phyloP scores from a whole-genome alignment of 495 filamentous ascomycete species.

The Usnea hakonensis region DNA sequence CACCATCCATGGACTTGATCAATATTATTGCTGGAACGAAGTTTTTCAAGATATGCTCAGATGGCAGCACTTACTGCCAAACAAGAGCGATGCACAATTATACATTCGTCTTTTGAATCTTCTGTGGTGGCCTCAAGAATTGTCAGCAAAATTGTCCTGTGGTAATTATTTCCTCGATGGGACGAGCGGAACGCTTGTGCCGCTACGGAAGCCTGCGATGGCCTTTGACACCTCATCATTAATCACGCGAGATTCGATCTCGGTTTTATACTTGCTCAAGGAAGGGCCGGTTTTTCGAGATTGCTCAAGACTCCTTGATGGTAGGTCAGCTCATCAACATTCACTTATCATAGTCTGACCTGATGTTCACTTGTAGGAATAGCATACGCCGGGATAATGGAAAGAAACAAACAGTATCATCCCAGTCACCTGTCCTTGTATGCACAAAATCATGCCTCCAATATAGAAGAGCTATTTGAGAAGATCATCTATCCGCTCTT shows the following conservation, averaged over 20 bases:
- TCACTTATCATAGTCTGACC: background rate
- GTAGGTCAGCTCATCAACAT: background rate
- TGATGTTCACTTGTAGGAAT: background rate
- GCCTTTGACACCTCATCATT: background rate
- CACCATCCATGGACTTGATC: background rate
- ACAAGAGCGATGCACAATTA: background rate
- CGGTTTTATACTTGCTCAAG: background rate
- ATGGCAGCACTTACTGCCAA: conserved; percentile 2
- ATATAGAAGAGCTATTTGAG: conserved; percentile 13
- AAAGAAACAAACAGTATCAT: background rate
- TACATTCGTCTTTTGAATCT: background rate
- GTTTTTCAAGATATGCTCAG: conserved; percentile 8
- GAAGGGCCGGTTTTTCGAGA: background rate
- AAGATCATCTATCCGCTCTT: conserved; percentile 6
- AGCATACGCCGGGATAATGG: background rate
- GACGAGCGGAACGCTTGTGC: background rate
- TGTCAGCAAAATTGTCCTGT: background rate
- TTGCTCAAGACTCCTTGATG: conserved; percentile 1
- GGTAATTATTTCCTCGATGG: background rate
- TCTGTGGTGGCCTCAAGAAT: background rate
- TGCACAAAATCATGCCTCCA: conserved; percentile 5
- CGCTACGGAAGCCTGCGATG: background rate
- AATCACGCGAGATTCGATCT: background rate
- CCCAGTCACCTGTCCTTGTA: conserved; percentile 10
- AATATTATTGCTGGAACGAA: conserved; percentile 2